Base-by-base conservation (phyloP, 2,329 filamentous ascomycete genomes). In the Kalmusia sp. region DNA sequence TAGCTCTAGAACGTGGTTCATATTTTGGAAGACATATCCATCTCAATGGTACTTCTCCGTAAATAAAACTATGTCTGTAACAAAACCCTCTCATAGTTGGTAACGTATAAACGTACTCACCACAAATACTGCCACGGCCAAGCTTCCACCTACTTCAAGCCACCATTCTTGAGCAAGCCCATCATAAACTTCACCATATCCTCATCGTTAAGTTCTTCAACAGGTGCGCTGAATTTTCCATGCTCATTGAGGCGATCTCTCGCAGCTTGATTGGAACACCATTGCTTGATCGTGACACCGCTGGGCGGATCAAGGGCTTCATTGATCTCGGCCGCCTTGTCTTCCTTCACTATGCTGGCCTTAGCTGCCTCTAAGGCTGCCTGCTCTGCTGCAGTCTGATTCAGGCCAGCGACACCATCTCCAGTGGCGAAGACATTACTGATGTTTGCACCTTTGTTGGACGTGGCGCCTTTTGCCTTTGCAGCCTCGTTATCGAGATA, bases 401-500 rank as follows among this genome's bases (percentile, higher is more conserved):
- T n/a, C 3, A 48, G 33, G 19, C 14, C 30, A 21, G 21, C 22
- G 9, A 37, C 4, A 17, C 14, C 14, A 9, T 12, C 6, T 4
- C 19, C 22, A 7, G 17, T n/a, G 12, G 46, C n/a, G 30, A 50
- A 40, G 17, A 17, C 11, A 8, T 33, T 22, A 30, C 19, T 43
- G 28, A 50, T 50, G 27, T 50, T 28, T 7, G 27, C 48, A 6
- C 48, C 48, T 12, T 44, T 41, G 3, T 21, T 25, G 12, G 9
- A 4, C 3, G 39, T 34, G 11, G 33, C 48, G 5, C 48, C 48
- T n/a, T 35, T 43, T 2, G 15, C 21, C 12, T 34, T 37, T 15
- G 48, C 48, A 30, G 44, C 22, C 27, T 50, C 12, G 38, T 50
- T 50, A 21, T 50, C 48, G 15, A 41, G 15, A 24, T 34, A 21